These are phyloP conservation scores for Atkinsonella hypoxylon DNA, from an alignment of 2,329 filamentous ascomycete genomes.

Conservation along the genomic window DNA sequence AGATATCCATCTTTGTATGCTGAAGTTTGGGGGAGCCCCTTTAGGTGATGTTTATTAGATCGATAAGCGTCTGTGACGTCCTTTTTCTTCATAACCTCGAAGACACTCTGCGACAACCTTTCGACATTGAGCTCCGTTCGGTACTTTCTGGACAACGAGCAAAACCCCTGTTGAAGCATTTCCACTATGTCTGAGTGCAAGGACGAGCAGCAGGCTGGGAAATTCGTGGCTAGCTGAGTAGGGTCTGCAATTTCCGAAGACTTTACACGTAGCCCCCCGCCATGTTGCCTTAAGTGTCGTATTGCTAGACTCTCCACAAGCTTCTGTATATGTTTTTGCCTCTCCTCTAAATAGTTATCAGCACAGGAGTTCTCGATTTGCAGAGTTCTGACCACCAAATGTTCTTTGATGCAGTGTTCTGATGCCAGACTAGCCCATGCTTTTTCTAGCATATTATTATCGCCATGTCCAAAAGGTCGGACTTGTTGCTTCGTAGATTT, in stretches of 20 bases:
- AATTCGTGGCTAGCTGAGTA: slow-evolving; percentile 27
- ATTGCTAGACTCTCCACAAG: slow-evolving; percentile 3
- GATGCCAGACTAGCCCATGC: slow-evolving; percentile 57
- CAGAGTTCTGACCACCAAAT: slow-evolving; percentile 22
- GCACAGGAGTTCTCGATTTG: not conserved
- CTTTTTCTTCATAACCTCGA: slow-evolving; percentile 19
- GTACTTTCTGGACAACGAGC: slow-evolving; percentile 31
- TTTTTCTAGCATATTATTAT: slow-evolving; percentile 69
- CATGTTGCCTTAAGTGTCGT: slow-evolving; percentile 3
- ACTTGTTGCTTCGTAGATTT: slow-evolving; percentile 47
- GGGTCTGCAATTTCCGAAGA: slow-evolving; percentile 24
- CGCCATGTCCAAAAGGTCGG: slow-evolving; percentile 65
- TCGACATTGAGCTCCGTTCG: slow-evolving; percentile 30
- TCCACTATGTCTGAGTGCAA: slow-evolving; percentile 34
- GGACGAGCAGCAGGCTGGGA: slow-evolving; percentile 35
- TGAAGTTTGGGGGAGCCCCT: slow-evolving; percentile 7
- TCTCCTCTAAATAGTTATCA: not conserved
- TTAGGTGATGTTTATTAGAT: not conserved
- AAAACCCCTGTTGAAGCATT: slow-evolving; percentile 37
- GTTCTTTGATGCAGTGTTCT: slow-evolving; percentile 34
- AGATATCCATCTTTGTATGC: slow-evolving; percentile 11
- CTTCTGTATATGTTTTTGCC: slow-evolving; percentile 14
- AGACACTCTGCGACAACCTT: slow-evolving; percentile 33
- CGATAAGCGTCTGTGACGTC: slow-evolving; percentile 3
- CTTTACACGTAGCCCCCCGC: slow-evolving; percentile 1